Percentiles rank a stretch among this genome's conserved stretches.
Conservation (phyloP, 257 asterid species). For the Haberlea rhodopensis region DNA sequence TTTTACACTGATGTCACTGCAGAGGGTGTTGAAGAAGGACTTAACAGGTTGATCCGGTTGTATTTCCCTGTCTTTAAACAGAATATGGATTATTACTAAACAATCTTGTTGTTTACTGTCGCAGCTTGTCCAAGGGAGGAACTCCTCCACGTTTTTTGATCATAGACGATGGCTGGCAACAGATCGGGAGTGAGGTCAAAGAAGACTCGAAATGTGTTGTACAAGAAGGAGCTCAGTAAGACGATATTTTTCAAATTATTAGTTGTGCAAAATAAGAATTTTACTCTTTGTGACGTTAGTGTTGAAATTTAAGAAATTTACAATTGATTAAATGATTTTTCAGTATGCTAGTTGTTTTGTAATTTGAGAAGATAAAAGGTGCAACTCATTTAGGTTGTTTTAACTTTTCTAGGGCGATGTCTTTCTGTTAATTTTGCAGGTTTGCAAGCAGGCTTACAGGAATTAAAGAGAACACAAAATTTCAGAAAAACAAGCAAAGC, state of each 20-base stretch:
- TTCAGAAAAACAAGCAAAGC: slow-evolving; percentile 49
- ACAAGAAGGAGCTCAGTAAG: slow-evolving; percentile 65
- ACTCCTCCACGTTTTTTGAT: slow-evolving; percentile 89
- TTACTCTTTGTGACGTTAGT: too few species aligned
- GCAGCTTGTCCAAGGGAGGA: slow-evolving; percentile 89
- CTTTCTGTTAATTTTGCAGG: slow-evolving; percentile 39
- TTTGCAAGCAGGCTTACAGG: slow-evolving; percentile 84
- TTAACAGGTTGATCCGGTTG: slow-evolving; percentile 53
- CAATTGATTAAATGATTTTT: too few species aligned
- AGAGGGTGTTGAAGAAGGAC: slow-evolving; percentile 93
- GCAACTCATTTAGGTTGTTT: neutral
- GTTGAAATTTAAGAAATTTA: too few species aligned
- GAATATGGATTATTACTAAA: neutral
- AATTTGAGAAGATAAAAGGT: neutral
- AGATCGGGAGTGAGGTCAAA: slow-evolving; percentile 69
- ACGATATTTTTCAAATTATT: neutral
- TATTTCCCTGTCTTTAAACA: neutral
- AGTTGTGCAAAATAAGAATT: too few species aligned
- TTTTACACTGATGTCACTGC: slow-evolving; percentile 98
- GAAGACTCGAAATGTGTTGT: slow-evolving; percentile 58
- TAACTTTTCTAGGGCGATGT: neutral
- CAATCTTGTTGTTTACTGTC: neutral
- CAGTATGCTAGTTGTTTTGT: neutral
- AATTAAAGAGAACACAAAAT: slow-evolving; percentile 78
- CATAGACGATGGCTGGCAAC: slow-evolving; percentile 99